These are phyloP conservation scores for Penicillium sp. DNA, from an alignment of 2,329 filamentous ascomycete genomes.

Conservation along the genomic window DNA sequence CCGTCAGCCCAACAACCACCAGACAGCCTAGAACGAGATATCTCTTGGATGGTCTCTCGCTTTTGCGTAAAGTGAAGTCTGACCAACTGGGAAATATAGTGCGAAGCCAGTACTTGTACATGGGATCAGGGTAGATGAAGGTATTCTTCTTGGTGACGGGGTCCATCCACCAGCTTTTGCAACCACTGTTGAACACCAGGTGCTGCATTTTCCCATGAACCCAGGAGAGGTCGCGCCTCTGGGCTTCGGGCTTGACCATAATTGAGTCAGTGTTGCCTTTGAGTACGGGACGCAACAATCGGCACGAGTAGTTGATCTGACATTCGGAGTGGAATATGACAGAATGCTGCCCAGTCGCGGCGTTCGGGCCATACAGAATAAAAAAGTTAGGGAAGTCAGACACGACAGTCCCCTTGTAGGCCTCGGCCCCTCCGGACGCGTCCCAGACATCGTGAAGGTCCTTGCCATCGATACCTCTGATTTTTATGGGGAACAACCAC, in stretches of 20 bases:
- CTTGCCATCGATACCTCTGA: constrained; percentile 28
- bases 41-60: neutral
- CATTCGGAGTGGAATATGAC: constrained; percentile 25
- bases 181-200: constrained; percentile 22
- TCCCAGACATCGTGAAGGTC: constrained; percentile 30
- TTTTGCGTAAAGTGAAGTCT: constrained; percentile 1
- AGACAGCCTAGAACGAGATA: neutral
- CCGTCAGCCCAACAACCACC: neutral
- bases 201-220: constrained; percentile 16
- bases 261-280: constrained; percentile 9
- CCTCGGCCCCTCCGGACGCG: constrained; percentile 30
- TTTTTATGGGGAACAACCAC: constrained; percentile 39
- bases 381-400: constrained; percentile 20
- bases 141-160: constrained; percentile 21
- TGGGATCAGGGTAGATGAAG: constrained; percentile 24
- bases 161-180: constrained; percentile 21
- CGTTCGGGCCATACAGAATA: constrained; percentile 22
- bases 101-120: constrained; percentile 23
- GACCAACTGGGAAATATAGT: constrained; percentile 18
- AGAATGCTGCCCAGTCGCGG: constrained; percentile 19
- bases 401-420: constrained; percentile 29
- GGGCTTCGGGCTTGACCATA: constrained; percentile 16
- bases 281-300: constrained; percentile 14
- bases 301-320: constrained; percentile 23
- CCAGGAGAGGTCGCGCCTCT: constrained; percentile 17